phyloP scores from a whole-genome alignment of 805 yeast species.

The Metahyphopichia silvanorum region DNA sequence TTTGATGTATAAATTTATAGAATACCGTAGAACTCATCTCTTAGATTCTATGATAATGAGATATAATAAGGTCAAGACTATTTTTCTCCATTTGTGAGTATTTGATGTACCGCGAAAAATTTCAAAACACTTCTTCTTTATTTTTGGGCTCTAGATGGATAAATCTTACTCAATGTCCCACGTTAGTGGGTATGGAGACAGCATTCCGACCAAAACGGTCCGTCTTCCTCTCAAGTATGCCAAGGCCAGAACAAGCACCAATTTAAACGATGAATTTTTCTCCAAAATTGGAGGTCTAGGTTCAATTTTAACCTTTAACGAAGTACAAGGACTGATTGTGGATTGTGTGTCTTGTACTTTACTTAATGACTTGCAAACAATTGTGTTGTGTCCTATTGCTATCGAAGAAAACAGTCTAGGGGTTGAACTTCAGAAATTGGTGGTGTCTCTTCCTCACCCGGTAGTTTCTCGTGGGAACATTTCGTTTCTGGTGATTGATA shows the following conservation, averaged over 20 bases:
- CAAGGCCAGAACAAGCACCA: not conserved
- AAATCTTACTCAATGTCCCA: constrained; percentile 15
- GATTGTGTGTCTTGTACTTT: constrained; percentile 29
- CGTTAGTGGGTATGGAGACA: constrained; percentile 15
- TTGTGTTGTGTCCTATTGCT: constrained; percentile 39
- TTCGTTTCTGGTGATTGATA: constrained; percentile 5
- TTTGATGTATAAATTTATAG: constrained; percentile 82
- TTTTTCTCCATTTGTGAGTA: no score
- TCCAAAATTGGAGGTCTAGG: constrained; percentile 16
- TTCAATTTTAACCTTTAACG: constrained; percentile 18
- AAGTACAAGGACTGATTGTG: constrained; percentile 15
- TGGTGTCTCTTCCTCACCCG: constrained; percentile 22
- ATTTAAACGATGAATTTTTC: constrained; percentile 23
- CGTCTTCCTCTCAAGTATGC: constrained; percentile 25
- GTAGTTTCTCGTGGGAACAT: constrained; percentile 14
- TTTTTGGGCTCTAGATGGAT: no score
- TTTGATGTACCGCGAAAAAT: no score
- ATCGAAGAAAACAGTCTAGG: constrained; percentile 29
- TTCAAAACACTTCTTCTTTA: no score
- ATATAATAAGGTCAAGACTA: not conserved
- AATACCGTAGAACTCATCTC: constrained; percentile 84
- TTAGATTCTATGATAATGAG: not conserved
- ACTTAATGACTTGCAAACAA: constrained; percentile 25
- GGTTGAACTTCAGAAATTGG: constrained; percentile 31
- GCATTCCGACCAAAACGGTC: constrained; percentile 13